Evolutionary conservation across 2,329 filamentous ascomycete genomes (phyloP).

Genomic region (Arthrobotrys entomopaga): DNA sequence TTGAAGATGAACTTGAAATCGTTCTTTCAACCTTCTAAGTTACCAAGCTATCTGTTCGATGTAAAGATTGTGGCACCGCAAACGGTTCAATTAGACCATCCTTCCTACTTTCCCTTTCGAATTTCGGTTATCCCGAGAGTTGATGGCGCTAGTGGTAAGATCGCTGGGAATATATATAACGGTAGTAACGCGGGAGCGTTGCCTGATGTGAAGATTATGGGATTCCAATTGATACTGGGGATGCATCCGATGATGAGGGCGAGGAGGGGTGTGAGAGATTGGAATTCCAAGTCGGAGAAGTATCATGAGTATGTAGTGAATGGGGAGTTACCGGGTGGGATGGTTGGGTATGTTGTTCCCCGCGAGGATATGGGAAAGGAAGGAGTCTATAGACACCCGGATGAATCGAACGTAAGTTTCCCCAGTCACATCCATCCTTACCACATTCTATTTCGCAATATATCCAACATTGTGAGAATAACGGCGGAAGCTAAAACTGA

Average conservation of each 20-base stretch:
- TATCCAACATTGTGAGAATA: not conserved
- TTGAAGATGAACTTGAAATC: conserved; percentile 38
- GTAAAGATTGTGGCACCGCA: conserved; percentile 21
- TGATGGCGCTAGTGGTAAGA: not conserved
- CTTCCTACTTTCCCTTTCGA: conserved; percentile 27
- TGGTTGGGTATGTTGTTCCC: conserved; percentile 48
- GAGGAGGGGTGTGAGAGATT: conserved; percentile 18
- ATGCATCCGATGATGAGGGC: conserved; percentile 44
- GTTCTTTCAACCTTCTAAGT: conserved; percentile 32
- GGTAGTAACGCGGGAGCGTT: conserved; percentile 3
- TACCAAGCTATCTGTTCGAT: conserved; percentile 48
- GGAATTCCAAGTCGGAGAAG: conserved; percentile 22
- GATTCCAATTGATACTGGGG: conserved; percentile 29
- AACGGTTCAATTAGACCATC: conserved; percentile 42
- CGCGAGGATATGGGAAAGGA: conserved; percentile 6
- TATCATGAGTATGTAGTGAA: conserved; percentile 36
- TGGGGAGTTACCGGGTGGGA: conserved; percentile 32
- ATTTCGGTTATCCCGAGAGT: conserved; percentile 36
- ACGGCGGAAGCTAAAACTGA: not conserved
- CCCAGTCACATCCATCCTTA: not conserved
- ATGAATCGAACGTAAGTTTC: conserved; percentile 40
- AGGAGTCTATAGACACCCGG: conserved; percentile 19
- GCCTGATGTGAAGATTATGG: conserved; percentile 37
- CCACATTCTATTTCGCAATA: not conserved
- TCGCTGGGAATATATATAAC: conserved; percentile 17